Conservation (phyloP, 805 yeast genomes). For the Grigorovia transvaalensis region DNA sequence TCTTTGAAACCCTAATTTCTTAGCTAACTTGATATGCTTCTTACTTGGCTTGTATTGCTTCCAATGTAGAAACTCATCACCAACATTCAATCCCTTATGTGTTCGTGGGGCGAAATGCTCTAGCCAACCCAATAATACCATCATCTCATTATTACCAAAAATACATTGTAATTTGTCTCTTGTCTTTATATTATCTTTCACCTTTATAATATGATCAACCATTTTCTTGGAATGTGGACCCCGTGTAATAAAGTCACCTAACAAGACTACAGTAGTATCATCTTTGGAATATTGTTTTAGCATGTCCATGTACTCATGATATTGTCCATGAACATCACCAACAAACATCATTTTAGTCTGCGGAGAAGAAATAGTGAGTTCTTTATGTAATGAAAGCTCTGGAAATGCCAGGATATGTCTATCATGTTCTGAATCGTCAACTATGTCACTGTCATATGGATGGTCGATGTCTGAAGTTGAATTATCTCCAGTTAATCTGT, state of each 20-base stretch:
- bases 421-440: too few relatives aligned
- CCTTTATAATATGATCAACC: conserved; percentile 49
- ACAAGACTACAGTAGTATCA: conserved; percentile 36
- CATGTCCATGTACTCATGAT: conserved; percentile 41
- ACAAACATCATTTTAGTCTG: conserved; percentile 46
- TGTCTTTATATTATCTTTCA: conserved; percentile 13
- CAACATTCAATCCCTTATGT: not conserved
- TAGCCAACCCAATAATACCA: conserved; percentile 47
- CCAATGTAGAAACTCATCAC: not conserved
- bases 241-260: conserved; percentile 81
- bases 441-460: too few relatives aligned
- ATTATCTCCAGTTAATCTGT: too few relatives aligned
- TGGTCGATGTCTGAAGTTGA: too few relatives aligned
- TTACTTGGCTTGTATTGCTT: conserved; percentile 6
- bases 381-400: not conserved
- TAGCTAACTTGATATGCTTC: conserved; percentile 15
- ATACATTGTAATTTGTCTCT: conserved; percentile 50
- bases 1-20: conserved; percentile 13
- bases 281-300: conserved; percentile 29
- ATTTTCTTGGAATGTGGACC: conserved; percentile 70
- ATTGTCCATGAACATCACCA: conserved; percentile 87
- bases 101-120: not conserved
- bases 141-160: conserved; percentile 83
- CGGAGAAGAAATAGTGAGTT: conserved; percentile 4
- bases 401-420: not conserved